A percentile compares a stretch with the other conserved stretches of the same genome.
phyloP scores from a whole-genome alignment of 2,329 filamentous ascomycete genomes.

The Neocatenulostroma microsporum region DNA sequence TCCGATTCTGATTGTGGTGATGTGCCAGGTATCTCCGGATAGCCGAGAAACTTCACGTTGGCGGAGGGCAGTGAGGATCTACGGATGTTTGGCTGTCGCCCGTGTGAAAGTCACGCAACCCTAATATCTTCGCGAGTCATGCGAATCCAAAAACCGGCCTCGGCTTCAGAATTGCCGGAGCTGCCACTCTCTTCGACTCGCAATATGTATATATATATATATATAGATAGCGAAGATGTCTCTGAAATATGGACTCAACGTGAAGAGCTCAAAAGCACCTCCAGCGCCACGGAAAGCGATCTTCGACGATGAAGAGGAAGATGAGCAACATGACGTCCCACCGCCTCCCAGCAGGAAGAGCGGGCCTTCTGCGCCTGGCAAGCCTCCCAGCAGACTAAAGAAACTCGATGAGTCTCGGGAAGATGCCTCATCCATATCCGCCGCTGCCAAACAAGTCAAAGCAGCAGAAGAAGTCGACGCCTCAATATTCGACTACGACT shows the following conservation, averaged over 20 bases:
- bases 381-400: slow-evolving; percentile 30
- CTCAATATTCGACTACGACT: slow-evolving; percentile 78
- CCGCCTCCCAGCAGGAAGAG: slow-evolving; percentile 15
- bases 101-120: no score
- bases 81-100: no score
- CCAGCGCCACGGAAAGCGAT: slow-evolving; percentile 16
- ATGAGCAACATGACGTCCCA: slow-evolving; percentile 41
- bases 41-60: no score
- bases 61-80: no score
- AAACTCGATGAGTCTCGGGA: slow-evolving; percentile 33
- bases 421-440: slow-evolving; percentile 59
- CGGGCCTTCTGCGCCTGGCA: slow-evolving; percentile 21
- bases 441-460: slow-evolving; percentile 56
- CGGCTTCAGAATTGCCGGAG: no score
- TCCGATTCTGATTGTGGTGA: no score
- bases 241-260: slow-evolving; percentile 30
- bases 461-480: slow-evolving; percentile 61
- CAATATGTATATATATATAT: no score
- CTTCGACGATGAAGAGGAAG: slow-evolving; percentile 25
- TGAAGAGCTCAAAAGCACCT: slow-evolving; percentile 22
- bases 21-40: no score
- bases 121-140: no score
- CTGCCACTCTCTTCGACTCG: no score
- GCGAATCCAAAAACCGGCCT: no score
- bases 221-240: no score